These are phyloP conservation scores for Colletotrichum zoysiae DNA, from an alignment of 2,329 filamentous ascomycete species.

Conservation along the genomic window DNA sequence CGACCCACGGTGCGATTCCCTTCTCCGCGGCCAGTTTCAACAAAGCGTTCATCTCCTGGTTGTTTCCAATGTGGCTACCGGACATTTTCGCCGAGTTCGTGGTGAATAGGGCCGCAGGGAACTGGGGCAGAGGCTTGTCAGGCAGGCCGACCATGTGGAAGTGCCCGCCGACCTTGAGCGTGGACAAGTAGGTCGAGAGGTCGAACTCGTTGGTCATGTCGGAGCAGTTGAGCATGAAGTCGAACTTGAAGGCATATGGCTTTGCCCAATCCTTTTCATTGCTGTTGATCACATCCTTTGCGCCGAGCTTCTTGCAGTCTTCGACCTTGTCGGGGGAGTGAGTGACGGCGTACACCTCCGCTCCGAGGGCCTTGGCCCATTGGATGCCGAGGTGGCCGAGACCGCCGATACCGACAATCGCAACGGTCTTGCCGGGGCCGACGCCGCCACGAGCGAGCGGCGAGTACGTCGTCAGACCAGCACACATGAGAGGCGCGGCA, in stretches of 20 bases:
- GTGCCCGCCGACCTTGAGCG: conserved; percentile 64
- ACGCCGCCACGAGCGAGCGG: conserved; percentile 76
- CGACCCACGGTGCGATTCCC: conserved; percentile 67
- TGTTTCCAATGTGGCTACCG: conserved; percentile 71
- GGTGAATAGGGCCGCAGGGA: conserved; percentile 59
- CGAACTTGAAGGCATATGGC: conserved; percentile 63
- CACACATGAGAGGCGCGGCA: conserved; percentile 80
- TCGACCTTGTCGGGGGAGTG: conserved; percentile 69
- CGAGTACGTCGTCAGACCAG: conserved; percentile 79
- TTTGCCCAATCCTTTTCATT: conserved; percentile 68
- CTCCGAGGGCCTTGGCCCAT: conserved; percentile 77
- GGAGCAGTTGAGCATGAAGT: conserved; percentile 64
- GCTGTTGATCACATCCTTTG: conserved; percentile 64
- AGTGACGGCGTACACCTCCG: conserved; percentile 74
- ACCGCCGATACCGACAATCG: conserved; percentile 79
- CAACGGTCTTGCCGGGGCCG: conserved; percentile 78
- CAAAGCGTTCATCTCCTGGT: conserved; percentile 71
- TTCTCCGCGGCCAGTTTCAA: conserved; percentile 68
- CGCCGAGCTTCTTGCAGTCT: conserved; percentile 73
- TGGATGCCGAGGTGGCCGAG: conserved; percentile 80
- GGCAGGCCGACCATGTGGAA: conserved; percentile 72
- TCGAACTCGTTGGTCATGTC: conserved; percentile 67
- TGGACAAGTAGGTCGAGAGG: conserved; percentile 63
- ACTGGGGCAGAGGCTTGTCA: conserved; percentile 60
- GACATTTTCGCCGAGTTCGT: conserved; percentile 53